phyloP scores from a whole-genome alignment of 306 rosid genomes.

The Gynostemma pentaphyllum region DNA sequence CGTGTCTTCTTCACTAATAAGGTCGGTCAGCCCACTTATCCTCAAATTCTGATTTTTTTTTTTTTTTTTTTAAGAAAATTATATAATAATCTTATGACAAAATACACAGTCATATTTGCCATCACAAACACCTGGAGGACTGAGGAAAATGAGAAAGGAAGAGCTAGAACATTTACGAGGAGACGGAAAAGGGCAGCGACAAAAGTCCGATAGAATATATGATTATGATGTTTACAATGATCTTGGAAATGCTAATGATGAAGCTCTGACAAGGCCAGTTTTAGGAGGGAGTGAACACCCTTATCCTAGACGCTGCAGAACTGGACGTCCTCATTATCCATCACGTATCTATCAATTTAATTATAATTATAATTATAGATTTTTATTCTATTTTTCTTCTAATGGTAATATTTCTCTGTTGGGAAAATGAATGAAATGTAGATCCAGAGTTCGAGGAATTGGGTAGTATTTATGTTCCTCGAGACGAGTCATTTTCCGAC shows the following conservation, averaged over 20 bases:
- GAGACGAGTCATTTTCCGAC: slow-evolving; percentile 48
- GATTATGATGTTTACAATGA: slow-evolving; percentile 44
- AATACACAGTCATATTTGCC: slow-evolving; percentile 35
- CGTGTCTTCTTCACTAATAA: no score
- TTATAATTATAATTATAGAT: neutral
- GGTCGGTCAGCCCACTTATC: no score
- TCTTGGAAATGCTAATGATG: slow-evolving; percentile 18
- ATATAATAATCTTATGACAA: no score
- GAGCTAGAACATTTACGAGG: slow-evolving; percentile 27
- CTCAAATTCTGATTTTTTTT: no score
- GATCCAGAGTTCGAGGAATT: no score
- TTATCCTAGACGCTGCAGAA: slow-evolving; percentile 17
- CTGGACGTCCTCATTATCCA: slow-evolving; percentile 9
- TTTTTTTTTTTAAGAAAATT: no score
- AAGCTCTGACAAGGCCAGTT: slow-evolving; percentile 10
- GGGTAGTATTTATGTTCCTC: slow-evolving; percentile 49
- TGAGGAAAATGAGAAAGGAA: slow-evolving; percentile 24
- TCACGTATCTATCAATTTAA: neutral
- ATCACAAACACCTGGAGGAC: slow-evolving; percentile 24
- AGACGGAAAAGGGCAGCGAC: neutral
- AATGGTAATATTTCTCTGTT: no score
- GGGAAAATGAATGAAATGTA: slow-evolving; percentile 5
- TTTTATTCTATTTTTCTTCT: no score
- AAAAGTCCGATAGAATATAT: slow-evolving; percentile 25
- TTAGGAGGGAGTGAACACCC: slow-evolving; percentile 12